Evolutionary conservation across 2,329 filamentous ascomycete genomes (phyloP), one percentile per base, ranked within the genome.

Genomic region (Xylariaceae sp.): DNA sequence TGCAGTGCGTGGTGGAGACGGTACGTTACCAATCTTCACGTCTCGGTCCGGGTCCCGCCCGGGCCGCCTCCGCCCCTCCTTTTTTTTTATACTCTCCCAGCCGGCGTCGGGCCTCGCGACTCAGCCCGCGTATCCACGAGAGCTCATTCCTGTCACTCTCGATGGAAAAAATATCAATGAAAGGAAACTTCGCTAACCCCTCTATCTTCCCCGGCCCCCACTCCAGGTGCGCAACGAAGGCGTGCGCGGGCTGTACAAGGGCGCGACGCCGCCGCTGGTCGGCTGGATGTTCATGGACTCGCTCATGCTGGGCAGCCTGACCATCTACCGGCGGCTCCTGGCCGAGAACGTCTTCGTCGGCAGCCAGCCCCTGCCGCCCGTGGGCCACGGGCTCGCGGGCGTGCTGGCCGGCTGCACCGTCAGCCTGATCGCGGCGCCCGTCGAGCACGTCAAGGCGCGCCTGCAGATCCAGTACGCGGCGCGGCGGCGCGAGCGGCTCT

Each of bases 251-350:
- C 68, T 98, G 26, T 98, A 96, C 72, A 98, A 96, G 65, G 89
- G 90, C 50, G 88, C 88, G 9, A 86, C 84, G 18, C 90, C 90
- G 36, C 92, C 92, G 33, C 68, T 96, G 31, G 77, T 95, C 32
- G 92, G 92, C 49, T 96, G 92, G 92, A 94, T 96, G 83, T 86
- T 93, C 53, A 96, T 96, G 90, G 92, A 98, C 65, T 73, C 67
- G 26, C 57, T 80, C 38, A 94, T 96, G 89, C 74, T 96, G 21
- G 92, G 92, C 26, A 93, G 85, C 13, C 68, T 98, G 45, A 94
- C 84, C 16, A 74, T 94, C 31, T 96, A 96, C 65, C 83, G 90
- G 23, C 81, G 85, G 30, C 60, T 95, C 29, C 67, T 96, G 12
- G 81, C 83, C 43, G 80, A 92, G 52, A 74, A 87, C 47, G 64